These are phyloP conservation scores for Eucalyptus viminalis DNA, from an alignment of 345 rosid genomes.

Conservation along the genomic window DNA sequence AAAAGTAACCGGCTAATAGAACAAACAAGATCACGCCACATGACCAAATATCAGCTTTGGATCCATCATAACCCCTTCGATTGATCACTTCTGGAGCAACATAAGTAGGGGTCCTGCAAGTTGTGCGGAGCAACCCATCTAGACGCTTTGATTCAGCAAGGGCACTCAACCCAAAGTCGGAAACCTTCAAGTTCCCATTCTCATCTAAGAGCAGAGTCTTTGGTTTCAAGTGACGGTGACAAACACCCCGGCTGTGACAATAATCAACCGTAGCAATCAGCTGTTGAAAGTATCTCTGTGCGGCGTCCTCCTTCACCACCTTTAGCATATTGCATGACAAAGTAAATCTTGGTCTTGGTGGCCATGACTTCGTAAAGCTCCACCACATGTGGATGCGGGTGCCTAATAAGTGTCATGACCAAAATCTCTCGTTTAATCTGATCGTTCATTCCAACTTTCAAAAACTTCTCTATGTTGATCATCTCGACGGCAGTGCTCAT, in stretches of 20 bases:
- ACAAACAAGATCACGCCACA: slow-evolving; percentile 24
- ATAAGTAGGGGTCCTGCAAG: slow-evolving; percentile 27
- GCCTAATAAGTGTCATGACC: slow-evolving; percentile 60
- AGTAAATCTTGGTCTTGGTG: slow-evolving; percentile 78
- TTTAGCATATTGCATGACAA: slow-evolving; percentile 70
- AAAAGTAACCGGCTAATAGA: slow-evolving; percentile 16
- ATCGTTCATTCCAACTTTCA: slow-evolving; percentile 59
- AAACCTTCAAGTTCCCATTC: slow-evolving; percentile 56
- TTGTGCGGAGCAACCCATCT: slow-evolving; percentile 57
- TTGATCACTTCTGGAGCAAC: slow-evolving; percentile 30
- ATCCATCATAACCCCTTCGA: slow-evolving; percentile 19
- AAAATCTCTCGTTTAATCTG: slow-evolving; percentile 82
- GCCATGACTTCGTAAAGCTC: slow-evolving; percentile 95
- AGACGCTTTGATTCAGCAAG: slow-evolving; percentile 56
- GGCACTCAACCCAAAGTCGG: slow-evolving; percentile 82
- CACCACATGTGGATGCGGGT: slow-evolving; percentile 61
- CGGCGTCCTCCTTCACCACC: slow-evolving; percentile 62
- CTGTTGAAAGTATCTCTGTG: slow-evolving; percentile 67
- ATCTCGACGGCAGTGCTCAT: slow-evolving; percentile 51
- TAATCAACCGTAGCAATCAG: slow-evolving; percentile 65
- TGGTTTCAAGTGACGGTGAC: slow-evolving; percentile 75
- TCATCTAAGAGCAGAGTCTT: slow-evolving; percentile 79
- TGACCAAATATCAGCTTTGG: slow-evolving; percentile 24
- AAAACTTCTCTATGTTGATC: slow-evolving; percentile 52
- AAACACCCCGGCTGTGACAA: slow-evolving; percentile 82